Evolutionary conservation across 306 rosid genomes (phyloP), one percentile per base, ranked within the genome.

Genomic region (Bauhinia variegata): DNA sequence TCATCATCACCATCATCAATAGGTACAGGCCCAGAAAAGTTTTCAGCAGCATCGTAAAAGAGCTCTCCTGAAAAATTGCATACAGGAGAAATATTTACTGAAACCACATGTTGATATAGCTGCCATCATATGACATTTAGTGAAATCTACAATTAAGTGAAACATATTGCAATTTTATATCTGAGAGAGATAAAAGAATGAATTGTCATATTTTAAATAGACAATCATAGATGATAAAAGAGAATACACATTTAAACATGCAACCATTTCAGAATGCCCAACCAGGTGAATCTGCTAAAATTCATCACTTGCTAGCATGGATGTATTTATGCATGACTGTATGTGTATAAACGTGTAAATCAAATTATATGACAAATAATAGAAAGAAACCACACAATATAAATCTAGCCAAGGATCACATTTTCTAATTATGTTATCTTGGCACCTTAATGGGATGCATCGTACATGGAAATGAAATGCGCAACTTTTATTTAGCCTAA

Each of bases 31-130:
- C 52, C 80, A 4, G 69, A 56, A 67, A 79, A 60, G 78, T 60
- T 67, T 68, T 84, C 89, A 75, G 76, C 74, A 5, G 97, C 91
- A 69, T 90, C 99, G 63, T 83, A 83, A 79, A 90, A 90, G 58
- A 73, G 65, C 69, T 89, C 96, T 73, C 95, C 98, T 93, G 88
- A 31, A 67, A 67, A 36, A 52, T 65, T 55, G 53, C 59, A 77
- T 14, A 65, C 18, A 63, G 69, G 62, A 55, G 34, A 71, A 72
- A 42, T 31, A 67, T 37, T 76, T 17, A 81, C 28, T 54, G 48
- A 63, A 55, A 67, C 49, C 44, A 56, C 77, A 56, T 42, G 47
- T 67, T 74, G 41, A 62, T 54, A 70, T 66, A 68, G 53, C 37
- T 30, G 41, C 62, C 38, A 79, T 65, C 63, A 68, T 9, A 54